A percentile compares a stretch with the other conserved stretches of the same genome.
phyloP scores from a whole-genome alignment of 2,329 filamentous ascomycete genomes.

The Elsinoe fawcettii region DNA sequence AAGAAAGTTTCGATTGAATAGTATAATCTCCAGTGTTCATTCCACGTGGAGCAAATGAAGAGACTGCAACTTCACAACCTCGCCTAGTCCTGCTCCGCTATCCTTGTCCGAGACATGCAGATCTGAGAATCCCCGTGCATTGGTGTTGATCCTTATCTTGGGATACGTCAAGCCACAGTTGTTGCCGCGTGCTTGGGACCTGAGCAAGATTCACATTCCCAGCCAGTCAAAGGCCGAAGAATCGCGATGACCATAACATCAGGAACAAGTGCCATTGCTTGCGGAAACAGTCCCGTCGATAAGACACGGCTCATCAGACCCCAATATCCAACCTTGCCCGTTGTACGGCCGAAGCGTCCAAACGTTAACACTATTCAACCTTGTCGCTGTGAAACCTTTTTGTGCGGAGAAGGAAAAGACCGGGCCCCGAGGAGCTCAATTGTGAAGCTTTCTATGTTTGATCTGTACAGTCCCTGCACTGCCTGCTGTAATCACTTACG shows the following conservation, averaged over 20 bases:
- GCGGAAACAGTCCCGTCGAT: background rate
- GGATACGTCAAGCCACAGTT: background rate
- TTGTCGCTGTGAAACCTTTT: too few relatives aligned
- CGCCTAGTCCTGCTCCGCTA: background rate
- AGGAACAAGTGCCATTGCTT: background rate
- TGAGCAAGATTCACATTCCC: too few relatives aligned
- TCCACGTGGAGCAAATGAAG: background rate
- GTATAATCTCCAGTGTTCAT: conserved; percentile 3
- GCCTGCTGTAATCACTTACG: too few relatives aligned
- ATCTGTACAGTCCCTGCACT: too few relatives aligned
- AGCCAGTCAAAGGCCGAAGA: too few relatives aligned
- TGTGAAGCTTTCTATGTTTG: background rate
- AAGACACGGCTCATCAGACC: background rate
- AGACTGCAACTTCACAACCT: background rate
- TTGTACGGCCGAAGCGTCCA: too few relatives aligned
- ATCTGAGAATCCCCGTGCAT: background rate
- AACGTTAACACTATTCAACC: too few relatives aligned
- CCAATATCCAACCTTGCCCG: too few relatives aligned
- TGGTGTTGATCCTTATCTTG: background rate
- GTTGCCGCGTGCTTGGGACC: background rate
- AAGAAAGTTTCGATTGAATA: background rate
- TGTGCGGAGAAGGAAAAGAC: background rate
- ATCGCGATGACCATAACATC: background rate
- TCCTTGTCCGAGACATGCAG: background rate
- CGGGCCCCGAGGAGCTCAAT: background rate